Evolutionary conservation across 2,329 filamentous ascomycete genomes (phyloP).

Genomic region (Cercospora sp.): DNA sequence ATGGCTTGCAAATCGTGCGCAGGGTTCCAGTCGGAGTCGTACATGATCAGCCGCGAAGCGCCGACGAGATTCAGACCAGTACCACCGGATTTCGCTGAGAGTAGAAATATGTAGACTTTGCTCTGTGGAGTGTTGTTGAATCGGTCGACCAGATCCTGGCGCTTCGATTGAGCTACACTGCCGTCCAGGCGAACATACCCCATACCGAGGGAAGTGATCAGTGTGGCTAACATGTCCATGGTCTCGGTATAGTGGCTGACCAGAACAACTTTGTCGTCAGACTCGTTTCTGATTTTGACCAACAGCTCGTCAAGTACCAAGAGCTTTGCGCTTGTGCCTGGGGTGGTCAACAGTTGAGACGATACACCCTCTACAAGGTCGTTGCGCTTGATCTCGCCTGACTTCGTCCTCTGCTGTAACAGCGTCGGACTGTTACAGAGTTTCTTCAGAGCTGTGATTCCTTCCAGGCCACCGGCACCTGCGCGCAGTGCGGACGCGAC

Average conservation of each 20-base stretch:
- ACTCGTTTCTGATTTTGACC: constrained; percentile 59
- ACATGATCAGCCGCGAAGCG: constrained; percentile 68
- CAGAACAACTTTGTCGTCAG: constrained; percentile 69
- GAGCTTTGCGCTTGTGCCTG: constrained; percentile 64
- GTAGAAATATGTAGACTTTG: constrained; percentile 66
- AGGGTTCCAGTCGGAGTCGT: constrained; percentile 76
- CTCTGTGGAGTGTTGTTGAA: constrained; percentile 63
- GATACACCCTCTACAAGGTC: constrained; percentile 50
- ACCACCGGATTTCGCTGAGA: constrained; percentile 72
- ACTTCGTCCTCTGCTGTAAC: constrained; percentile 52
- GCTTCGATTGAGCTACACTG: constrained; percentile 62
- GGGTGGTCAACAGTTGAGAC: constrained; percentile 55
- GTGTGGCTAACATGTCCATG: constrained; percentile 63
- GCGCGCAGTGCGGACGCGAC: constrained; percentile 64
- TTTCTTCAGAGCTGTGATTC: constrained; percentile 73
- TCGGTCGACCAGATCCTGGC: constrained; percentile 67
- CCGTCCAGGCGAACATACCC: constrained; percentile 69
- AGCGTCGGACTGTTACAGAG: constrained; percentile 70
- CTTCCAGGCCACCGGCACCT: constrained; percentile 62
- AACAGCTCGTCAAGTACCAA: constrained; percentile 66
- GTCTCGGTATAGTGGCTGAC: constrained; percentile 78
- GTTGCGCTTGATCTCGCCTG: constrained; percentile 37
- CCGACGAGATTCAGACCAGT: constrained; percentile 70
- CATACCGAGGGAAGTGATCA: constrained; percentile 61
- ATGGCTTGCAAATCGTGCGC: constrained; percentile 72